Evolutionary conservation across 129 eudicot species (phyloP).

Genomic region (Dittrichia graveolens): DNA sequence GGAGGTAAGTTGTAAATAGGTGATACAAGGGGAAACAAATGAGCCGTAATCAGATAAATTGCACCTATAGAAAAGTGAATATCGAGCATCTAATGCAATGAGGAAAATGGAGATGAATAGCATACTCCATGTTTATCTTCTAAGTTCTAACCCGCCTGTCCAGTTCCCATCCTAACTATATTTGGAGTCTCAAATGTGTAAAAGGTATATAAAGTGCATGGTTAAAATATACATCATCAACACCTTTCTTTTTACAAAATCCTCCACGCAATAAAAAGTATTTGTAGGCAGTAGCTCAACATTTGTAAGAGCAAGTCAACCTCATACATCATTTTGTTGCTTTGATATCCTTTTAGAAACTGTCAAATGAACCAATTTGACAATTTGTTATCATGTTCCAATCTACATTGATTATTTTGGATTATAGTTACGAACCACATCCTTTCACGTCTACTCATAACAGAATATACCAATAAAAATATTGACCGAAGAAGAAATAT

Average conservation of each 20-base stretch:
- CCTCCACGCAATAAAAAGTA: conserved; percentile 15
- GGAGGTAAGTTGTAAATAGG: too few species aligned
- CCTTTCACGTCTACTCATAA: conserved; percentile 16
- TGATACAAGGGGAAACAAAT: neutral
- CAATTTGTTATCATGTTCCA: conserved; percentile 21
- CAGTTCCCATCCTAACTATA: neutral
- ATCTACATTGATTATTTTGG: conserved; percentile 18
- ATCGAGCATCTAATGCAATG: neutral
- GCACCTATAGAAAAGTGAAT: neutral
- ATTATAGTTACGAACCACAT: conserved; percentile 4
- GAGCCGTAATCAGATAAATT: neutral
- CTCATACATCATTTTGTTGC: conserved; percentile 18
- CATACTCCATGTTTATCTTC: too few species aligned
- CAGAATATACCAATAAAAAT: conserved; percentile 2
- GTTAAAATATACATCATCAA: conserved; percentile 15
- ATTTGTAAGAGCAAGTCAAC: conserved; percentile 30
- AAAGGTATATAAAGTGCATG: conserved; percentile 6
- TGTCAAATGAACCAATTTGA: conserved; percentile 9
- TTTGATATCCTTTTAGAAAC: neutral
- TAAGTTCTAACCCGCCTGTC: conserved; percentile 16
- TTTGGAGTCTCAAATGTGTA: conserved; percentile 12
- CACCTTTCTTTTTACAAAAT: conserved; percentile 31
- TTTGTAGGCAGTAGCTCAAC: conserved; percentile 20
- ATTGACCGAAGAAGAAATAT: neutral
- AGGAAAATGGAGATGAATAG: too few species aligned